Conservation (phyloP, 2,329 filamentous ascomycete genomes). For the Elsinoe ampelina region DNA sequence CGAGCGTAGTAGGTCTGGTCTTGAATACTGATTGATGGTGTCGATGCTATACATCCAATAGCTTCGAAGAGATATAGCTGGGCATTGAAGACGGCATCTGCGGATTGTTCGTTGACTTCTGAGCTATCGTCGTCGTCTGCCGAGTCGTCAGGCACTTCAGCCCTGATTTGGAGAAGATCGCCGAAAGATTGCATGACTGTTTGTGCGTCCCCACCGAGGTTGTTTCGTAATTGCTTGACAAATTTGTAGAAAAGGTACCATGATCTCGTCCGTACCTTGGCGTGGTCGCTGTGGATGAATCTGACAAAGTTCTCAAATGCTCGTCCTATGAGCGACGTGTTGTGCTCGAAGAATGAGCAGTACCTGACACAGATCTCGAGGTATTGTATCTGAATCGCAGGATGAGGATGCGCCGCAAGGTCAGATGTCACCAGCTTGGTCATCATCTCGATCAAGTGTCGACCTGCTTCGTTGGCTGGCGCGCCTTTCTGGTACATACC, state of each 20-base stretch:
- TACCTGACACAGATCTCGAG: slow-evolving; percentile 98
- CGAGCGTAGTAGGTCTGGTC: slow-evolving; percentile 83
- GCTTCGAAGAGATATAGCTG: slow-evolving; percentile 93
- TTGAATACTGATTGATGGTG: slow-evolving; percentile 62
- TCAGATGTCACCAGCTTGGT: slow-evolving; percentile 88
- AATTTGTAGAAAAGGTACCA: slow-evolving; percentile 97
- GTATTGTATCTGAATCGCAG: slow-evolving; percentile 86
- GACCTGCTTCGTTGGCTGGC: slow-evolving; percentile 67
- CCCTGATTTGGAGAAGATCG: slow-evolving; percentile 82
- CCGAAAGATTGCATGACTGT: slow-evolving; percentile 83
- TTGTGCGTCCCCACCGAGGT: slow-evolving; percentile 82
- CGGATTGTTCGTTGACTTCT: slow-evolving; percentile 79
- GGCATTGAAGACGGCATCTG: slow-evolving; percentile 82
- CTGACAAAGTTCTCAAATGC: slow-evolving; percentile 87
- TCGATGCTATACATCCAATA: slow-evolving; percentile 84
- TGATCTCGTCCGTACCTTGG: slow-evolving; percentile 78
- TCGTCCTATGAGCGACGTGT: slow-evolving; percentile 69
- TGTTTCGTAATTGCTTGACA: slow-evolving; percentile 73
- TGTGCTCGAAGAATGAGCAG: slow-evolving; percentile 80
- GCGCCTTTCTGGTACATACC: slow-evolving; percentile 79
- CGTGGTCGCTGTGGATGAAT: slow-evolving; percentile 77
- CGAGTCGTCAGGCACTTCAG: slow-evolving; percentile 70
- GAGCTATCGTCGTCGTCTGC: slow-evolving; percentile 90
- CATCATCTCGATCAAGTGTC: slow-evolving; percentile 86
- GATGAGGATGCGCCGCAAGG: slow-evolving; percentile 76